phyloP scores from a whole-genome alignment of 1,284 basidiomycete genomes.

The Heliocybe sulcata region DNA sequence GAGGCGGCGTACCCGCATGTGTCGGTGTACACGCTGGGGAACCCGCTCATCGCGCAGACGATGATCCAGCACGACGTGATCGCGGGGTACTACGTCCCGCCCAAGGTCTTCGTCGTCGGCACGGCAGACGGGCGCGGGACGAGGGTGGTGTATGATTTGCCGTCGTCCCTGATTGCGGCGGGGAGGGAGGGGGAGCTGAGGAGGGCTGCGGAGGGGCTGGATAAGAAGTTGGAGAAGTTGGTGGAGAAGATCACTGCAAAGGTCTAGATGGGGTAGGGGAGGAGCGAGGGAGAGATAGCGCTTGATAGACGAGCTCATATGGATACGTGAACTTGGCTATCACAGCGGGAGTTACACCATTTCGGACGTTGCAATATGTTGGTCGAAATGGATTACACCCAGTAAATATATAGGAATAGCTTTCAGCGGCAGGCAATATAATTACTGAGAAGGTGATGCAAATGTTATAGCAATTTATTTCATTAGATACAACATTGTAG shows the following conservation, averaged over 20 bases:
- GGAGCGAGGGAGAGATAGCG: neutral
- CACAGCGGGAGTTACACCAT: too few species aligned
- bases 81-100: slow-evolving; percentile 39
- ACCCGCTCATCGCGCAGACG: slow-evolving; percentile 42
- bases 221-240: slow-evolving; percentile 37
- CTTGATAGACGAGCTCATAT: too few species aligned
- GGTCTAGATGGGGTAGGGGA: too few species aligned
- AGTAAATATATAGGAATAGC: too few species aligned
- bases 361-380: too few species aligned
- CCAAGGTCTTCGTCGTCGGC: slow-evolving; percentile 37
- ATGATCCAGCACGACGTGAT: slow-evolving; percentile 37
- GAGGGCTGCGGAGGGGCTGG: slow-evolving; percentile 28
- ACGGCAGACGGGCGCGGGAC: slow-evolving; percentile 31
- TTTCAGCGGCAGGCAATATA: too few species aligned
- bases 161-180: slow-evolving; percentile 31
- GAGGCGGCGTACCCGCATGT: slow-evolving; percentile 20
- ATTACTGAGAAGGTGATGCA: too few species aligned
- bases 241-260: slow-evolving; percentile 16
- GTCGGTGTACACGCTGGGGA: slow-evolving; percentile 42
- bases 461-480: too few species aligned
- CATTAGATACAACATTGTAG: too few species aligned
- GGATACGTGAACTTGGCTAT: too few species aligned
- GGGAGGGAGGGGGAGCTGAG: slow-evolving; percentile 19
- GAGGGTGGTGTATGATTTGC: slow-evolving; percentile 40
- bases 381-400: too few species aligned